Base-by-base conservation (phyloP, 2,329 filamentous ascomycete genomes). In the Pyricularia sp. region DNA sequence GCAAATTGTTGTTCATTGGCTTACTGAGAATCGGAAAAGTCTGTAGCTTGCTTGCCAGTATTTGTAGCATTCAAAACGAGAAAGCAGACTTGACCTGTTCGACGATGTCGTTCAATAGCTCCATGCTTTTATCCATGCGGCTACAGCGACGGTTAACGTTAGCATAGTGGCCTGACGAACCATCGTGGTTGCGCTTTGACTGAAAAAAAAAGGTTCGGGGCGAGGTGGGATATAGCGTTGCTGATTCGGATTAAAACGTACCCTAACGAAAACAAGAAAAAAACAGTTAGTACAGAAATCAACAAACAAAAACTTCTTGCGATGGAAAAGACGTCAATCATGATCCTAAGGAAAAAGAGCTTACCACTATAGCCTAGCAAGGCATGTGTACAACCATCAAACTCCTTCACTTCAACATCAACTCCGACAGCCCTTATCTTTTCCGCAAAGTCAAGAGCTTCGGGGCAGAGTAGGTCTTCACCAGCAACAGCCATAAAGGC, bases 401-500 rank as follows among this genome's bases (percentile, higher is more conserved):
- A 72, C 30, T 73, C 70, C 7, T 71, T 75, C 67, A 72, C 73
- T 69, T 73, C 72, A 6, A 73, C 71, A 28, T 71, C 23, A 9
- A 65, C 68, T 10, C 63, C 68, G 12, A 67, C 70, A 11, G 64
- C 66, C 50, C 26, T 73, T 30, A 79, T 64, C 36, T 73, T 72
- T 9, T 75, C 73, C 0, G 75, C 75, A 65, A 77, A 78, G 20
- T 68, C 66, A 20, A 76, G 31, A 0, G 73, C 77, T 70, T 79
- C 77, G 0, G 75, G 73, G 17, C 76, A 74, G 1, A 79, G 72
- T 20, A 79, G 69, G 64, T 79, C 77, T 66, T 74, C 72, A 63
- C 78, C 78, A 4, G 77, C 72, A 17, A 76, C 71, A 1, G 75
- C 75, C 4, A 79, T 71, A 72, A 76, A 79, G 0, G 77, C 76